phyloP scores from a whole-genome alignment of 495 filamentous ascomycete genomes.

The Hypoxylon crocopeplum region DNA sequence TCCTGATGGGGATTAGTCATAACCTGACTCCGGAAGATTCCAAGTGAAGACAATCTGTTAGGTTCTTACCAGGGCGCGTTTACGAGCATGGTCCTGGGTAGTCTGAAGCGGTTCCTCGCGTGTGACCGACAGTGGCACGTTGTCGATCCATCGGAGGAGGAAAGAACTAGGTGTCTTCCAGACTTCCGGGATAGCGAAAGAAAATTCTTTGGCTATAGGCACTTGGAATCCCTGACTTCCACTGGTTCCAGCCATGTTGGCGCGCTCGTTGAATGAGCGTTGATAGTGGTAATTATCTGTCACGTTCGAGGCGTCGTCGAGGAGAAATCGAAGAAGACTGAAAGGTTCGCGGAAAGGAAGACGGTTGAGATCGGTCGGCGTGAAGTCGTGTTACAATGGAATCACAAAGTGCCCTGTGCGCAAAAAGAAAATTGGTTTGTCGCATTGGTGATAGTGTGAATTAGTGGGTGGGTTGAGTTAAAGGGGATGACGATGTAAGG shows the following conservation, averaged over 20 bases:
- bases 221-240: constrained; percentile 11
- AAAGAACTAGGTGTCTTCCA: constrained; percentile 19
- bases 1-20: constrained; percentile 18
- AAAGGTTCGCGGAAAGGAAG: not conserved
- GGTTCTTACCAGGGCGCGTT: constrained; percentile 26
- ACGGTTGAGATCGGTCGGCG: too few species aligned
- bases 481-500: too few species aligned
- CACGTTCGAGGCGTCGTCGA: too few species aligned
- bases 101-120: constrained; percentile 17
- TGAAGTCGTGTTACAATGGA: too few species aligned
- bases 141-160: constrained; percentile 27
- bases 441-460: too few species aligned
- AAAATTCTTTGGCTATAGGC: constrained; percentile 27
- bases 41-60: not conserved
- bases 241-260: not conserved
- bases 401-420: too few species aligned
- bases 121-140: constrained; percentile 17
- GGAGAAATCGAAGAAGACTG: not conserved
- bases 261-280: not conserved
- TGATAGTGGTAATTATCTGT: not conserved
- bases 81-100: constrained; percentile 18
- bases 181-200: constrained; percentile 19
- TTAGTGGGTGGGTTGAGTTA: too few species aligned
- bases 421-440: too few species aligned
- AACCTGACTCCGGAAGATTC: not conserved